A percentile compares a stretch with the other conserved stretches of the same genome.
Conservation (phyloP, 202 grass and related monocot species). For the Eragrostis tef region DNA sequence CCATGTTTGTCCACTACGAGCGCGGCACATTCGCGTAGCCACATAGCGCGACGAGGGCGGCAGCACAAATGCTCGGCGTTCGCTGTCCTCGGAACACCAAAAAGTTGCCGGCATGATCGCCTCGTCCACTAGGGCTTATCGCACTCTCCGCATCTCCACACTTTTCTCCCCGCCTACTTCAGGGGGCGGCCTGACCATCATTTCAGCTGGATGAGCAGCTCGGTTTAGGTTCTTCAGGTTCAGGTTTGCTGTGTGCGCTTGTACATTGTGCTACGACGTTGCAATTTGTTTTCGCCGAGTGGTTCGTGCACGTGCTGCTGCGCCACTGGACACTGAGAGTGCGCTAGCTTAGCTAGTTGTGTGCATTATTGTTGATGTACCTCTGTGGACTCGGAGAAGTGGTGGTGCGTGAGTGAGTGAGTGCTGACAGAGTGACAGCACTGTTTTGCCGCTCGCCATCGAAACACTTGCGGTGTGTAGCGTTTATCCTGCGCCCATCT, state of each 20-base stretch:
- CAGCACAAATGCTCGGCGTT: conserved; percentile 17
- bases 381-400: background rate
- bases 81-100: conserved; percentile 8
- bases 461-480: background rate
- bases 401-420: background rate
- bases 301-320: background rate
- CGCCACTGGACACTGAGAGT: background rate
- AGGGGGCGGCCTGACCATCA: background rate
- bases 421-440: background rate
- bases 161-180: background rate
- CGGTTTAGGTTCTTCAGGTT: background rate
- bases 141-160: background rate
- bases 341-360: background rate
- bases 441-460: background rate
- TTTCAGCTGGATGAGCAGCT: background rate
- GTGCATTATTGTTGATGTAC: conserved; percentile 7
- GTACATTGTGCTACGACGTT: background rate
- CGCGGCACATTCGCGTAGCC: background rate
- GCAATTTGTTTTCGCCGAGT: background rate
- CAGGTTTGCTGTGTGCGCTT: background rate
- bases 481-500: background rate
- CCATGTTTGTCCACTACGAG: conserved; percentile 26
- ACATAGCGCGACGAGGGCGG: background rate
- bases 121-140: conserved; percentile 34
- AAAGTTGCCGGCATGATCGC: conserved; percentile 32